These are phyloP conservation scores for Neopestalotiopsis sp. DNA, from an alignment of 2,329 filamentous ascomycete genomes.

Conservation along the genomic window DNA sequence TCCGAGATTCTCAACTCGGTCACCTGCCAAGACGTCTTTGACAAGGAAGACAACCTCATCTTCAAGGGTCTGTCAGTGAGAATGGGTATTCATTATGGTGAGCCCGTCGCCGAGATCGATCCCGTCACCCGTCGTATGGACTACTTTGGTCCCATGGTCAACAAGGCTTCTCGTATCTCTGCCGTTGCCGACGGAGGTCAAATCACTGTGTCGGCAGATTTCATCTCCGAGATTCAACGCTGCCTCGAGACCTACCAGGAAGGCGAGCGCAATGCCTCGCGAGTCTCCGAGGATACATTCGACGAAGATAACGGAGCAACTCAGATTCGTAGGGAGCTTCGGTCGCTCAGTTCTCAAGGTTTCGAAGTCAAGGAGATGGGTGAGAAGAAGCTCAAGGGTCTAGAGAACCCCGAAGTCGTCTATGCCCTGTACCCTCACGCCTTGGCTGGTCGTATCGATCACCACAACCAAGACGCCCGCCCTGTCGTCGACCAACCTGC, in stretches of 20 bases:
- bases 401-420: slow-evolving; percentile 95
- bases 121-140: slow-evolving; percentile 98
- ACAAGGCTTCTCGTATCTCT: slow-evolving; percentile 92
- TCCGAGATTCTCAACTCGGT: slow-evolving; percentile 88
- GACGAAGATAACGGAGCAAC: slow-evolving; percentile 77
- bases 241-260: slow-evolving; percentile 91
- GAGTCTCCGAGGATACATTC: slow-evolving; percentile 74
- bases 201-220: slow-evolving; percentile 95
- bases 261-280: slow-evolving; percentile 72
- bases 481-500: slow-evolving; percentile 61
- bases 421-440: slow-evolving; percentile 95
- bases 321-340: slow-evolving; percentile 84
- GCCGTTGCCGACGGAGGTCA: slow-evolving; percentile 95
- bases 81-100: slow-evolving; percentile 97
- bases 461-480: slow-evolving; percentile 59
- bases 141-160: slow-evolving; percentile 99
- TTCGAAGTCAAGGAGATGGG: slow-evolving; percentile 98
- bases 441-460: slow-evolving; percentile 78
- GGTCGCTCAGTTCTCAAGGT: slow-evolving; percentile 85
- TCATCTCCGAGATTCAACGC: slow-evolving; percentile 93
- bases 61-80: slow-evolving; percentile 94
- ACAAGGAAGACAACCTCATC: slow-evolving; percentile 86
- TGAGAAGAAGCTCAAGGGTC: slow-evolving; percentile 91
- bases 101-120: slow-evolving; percentile 92
- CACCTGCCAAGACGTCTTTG: slow-evolving; percentile 80